A percentile compares a stretch with the other conserved stretches of the same genome.
Conservation (phyloP, 371 early-diverging fungal species). For the Mucor circinelloides region DNA sequence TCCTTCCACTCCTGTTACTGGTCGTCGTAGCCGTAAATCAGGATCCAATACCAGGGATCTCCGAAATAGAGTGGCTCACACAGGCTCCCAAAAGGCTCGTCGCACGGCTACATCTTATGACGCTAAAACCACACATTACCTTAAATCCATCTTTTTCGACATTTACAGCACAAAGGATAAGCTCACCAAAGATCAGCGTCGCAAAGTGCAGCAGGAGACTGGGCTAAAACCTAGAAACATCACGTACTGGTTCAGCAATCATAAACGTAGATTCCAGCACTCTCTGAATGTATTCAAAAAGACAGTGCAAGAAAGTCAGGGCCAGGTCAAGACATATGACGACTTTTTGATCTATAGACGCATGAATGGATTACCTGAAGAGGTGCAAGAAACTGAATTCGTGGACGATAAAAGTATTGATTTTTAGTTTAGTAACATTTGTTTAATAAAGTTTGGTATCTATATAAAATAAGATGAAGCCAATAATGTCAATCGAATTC, state of each 20-base stretch:
- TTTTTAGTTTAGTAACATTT: neutral
- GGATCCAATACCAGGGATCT: neutral
- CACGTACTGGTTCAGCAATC: slow-evolving; percentile 57
- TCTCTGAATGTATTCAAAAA: slow-evolving; percentile 32
- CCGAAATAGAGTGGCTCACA: neutral
- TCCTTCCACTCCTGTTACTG: neutral
- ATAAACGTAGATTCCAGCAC: slow-evolving; percentile 44
- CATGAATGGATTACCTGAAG: slow-evolving; percentile 28
- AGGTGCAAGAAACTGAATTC: slow-evolving; percentile 6
- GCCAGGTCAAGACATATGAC: slow-evolving; percentile 38
- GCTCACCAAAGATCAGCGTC: slow-evolving; percentile 46
- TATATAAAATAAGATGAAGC: neutral
- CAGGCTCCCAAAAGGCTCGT: slow-evolving; percentile 1
- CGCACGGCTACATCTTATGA: slow-evolving; percentile 53
- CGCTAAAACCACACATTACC: slow-evolving; percentile 40
- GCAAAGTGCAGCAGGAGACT: slow-evolving; percentile 34
- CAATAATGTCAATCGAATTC: neutral
- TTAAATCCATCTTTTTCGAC: slow-evolving; percentile 43
- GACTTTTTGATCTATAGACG: slow-evolving; percentile 42
- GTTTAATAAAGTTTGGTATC: too few species aligned
- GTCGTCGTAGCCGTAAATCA: neutral
- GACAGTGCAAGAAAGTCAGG: slow-evolving; percentile 25
- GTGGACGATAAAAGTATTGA: neutral
- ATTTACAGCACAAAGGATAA: slow-evolving; percentile 44
- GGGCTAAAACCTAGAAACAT: slow-evolving; percentile 48